Base-by-base conservation (phyloP, 352 stramenopile species). In the Globisporangium barbulae region DNA sequence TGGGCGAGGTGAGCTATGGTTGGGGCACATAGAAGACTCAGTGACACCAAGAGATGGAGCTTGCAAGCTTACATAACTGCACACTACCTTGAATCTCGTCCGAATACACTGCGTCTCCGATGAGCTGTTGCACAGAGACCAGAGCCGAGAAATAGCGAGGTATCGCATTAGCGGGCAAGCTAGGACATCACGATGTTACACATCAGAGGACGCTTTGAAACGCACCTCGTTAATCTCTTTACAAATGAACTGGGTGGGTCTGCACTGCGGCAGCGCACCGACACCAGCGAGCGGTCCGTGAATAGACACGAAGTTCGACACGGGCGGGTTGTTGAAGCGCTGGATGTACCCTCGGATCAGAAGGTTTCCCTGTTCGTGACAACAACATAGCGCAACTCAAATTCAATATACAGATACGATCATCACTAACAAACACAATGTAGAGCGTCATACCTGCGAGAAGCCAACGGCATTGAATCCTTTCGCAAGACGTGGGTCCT, bases 401-500 rank as follows among this genome's bases (percentile, higher is more conserved):
- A 15, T 22, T 25, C 37, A 30, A 35, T 2, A 25, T 42, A 39
- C 37, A 48, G 5, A 10, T 48, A 17, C 12, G 6, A 7, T 13
- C 10, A 48, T 7, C 42, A 48, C 35, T 41, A 41, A 10, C 17
- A 5, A 4, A 10, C 6, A 22, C 42, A n/a, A 55, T 33, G 53
- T 17, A 6, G 12, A 57, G 22, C n/a, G 0, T 3, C 54, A 15
- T 19, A 93, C 83, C 78, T 98, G 95, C 25, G 90, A 98, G 56
- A 98, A 96, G 0, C 95, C 95, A 42, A 93, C 83, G 2, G 83
- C 91, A 78, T 98, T 97, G 71, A 98, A 98, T n/a, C 95, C 94
- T 28, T 81, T 75, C 0, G 63, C 59, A 4, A 98, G 80, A 5
- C 92, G 75, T 0, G 86, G 66, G 61, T 98, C 93, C 74, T 94